Conservation (phyloP, 352 stramenopile genomes). For the Blastocystis sp. region DNA sequence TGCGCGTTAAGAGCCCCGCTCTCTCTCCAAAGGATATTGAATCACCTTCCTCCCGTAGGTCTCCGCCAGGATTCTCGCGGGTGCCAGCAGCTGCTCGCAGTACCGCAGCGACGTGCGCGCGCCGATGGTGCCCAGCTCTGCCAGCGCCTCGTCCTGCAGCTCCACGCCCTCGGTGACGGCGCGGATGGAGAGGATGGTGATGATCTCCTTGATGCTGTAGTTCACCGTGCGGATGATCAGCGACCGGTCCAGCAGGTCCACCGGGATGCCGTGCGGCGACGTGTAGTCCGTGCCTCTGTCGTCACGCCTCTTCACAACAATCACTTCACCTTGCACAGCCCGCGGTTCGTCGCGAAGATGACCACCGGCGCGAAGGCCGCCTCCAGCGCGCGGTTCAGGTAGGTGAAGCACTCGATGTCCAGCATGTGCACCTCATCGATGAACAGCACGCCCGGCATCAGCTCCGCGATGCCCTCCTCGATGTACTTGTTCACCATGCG, state of each 20-base stretch:
- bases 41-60: constrained; percentile 89
- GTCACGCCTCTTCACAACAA: constrained; percentile 31
- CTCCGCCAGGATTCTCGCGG: constrained; percentile 90
- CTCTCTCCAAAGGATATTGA: constrained; percentile 58
- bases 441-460: constrained; percentile 97
- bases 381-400: constrained; percentile 93
- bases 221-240: constrained; percentile 96
- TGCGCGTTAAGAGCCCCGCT: constrained; percentile 9
- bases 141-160: constrained; percentile 86
- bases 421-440: constrained; percentile 99
- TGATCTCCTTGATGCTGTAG: constrained; percentile 94
- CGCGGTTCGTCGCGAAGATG: constrained; percentile 97
- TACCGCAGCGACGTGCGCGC: constrained; percentile 91
- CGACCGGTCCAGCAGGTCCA: constrained; percentile 98
- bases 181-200: constrained; percentile 95
- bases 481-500: constrained; percentile 93
- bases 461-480: constrained; percentile 93
- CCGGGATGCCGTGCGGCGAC: constrained; percentile 92
- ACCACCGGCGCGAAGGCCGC: constrained; percentile 96
- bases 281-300: constrained; percentile 87
- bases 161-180: constrained; percentile 91
- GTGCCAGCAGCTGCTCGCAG: constrained; percentile 95
- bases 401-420: constrained; percentile 99
- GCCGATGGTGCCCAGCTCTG: constrained; percentile 89
- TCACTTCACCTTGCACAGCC: constrained; percentile 72